Evolutionary conservation across 1,284 basidiomycete species (phyloP).

Genomic region (Phenoliferia sp.): DNA sequence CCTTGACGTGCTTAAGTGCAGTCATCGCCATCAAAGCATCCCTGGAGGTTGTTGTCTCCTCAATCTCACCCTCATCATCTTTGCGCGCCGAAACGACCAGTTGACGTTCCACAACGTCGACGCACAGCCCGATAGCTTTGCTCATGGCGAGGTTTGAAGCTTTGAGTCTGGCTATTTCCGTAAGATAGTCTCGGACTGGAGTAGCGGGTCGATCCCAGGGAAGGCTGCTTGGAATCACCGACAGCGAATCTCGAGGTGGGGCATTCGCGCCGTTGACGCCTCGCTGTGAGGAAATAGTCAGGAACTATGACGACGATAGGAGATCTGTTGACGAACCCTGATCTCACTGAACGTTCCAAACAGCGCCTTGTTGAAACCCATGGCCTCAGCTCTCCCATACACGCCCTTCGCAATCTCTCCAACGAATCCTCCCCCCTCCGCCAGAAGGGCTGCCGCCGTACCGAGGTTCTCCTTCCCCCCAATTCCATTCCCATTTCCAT

Average conservation of each 20-base stretch:
- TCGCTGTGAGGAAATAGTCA: neutral
- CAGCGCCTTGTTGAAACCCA: slow-evolving; percentile 36
- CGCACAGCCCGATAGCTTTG: slow-evolving; percentile 27
- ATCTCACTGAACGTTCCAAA: slow-evolving; percentile 32
- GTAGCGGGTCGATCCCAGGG: slow-evolving; percentile 26
- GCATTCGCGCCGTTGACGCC: slow-evolving; percentile 8
- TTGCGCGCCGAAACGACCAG: neutral
- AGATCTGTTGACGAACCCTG: slow-evolving; percentile 11
- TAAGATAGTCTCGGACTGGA: slow-evolving; percentile 15
- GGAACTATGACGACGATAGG: neutral
- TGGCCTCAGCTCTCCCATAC: slow-evolving; percentile 33
- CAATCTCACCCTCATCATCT: neutral
- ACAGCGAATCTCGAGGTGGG: slow-evolving; percentile 10
- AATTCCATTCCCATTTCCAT: slow-evolving; percentile 3
- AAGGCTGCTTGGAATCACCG: slow-evolving; percentile 24
- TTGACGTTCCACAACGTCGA: slow-evolving; percentile 19
- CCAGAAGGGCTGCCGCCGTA: slow-evolving; percentile 13
- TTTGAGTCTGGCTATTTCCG: slow-evolving; percentile 16
- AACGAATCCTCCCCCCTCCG: slow-evolving; percentile 14
- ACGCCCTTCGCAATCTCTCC: slow-evolving; percentile 34
- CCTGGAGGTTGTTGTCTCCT: neutral
- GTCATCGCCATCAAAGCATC: slow-evolving; percentile 21
- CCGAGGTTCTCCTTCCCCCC: neutral
- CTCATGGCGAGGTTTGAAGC: slow-evolving; percentile 19
- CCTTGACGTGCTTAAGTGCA: slow-evolving; percentile 29